phyloP scores from a whole-genome alignment of 2,329 filamentous ascomycete species.

The Neonectria magnoliae region DNA sequence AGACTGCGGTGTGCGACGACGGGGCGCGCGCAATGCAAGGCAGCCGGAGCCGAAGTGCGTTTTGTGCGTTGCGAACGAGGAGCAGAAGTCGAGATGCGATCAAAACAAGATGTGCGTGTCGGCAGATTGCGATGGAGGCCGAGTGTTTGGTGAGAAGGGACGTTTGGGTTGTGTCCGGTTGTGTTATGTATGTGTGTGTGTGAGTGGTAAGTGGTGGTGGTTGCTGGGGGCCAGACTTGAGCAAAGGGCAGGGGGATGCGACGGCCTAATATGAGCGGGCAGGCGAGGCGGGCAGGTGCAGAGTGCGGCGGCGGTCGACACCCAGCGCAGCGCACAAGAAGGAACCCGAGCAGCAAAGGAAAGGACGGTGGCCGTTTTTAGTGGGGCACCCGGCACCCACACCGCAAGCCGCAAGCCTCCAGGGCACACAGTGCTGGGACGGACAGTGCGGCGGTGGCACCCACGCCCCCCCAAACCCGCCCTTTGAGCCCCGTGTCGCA shows the following conservation, averaged over 20 bases:
- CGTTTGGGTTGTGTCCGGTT: background rate
- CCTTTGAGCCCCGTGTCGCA: background rate
- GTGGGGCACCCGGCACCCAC: conserved; percentile 11
- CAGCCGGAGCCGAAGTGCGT: background rate
- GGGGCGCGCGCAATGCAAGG: conserved; percentile 29
- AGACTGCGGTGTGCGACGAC: conserved; percentile 11
- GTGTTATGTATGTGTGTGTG: conserved; percentile 7
- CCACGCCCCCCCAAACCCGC: background rate
- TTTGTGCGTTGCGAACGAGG: background rate
- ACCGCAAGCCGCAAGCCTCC: background rate
- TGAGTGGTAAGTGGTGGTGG: conserved; percentile 36
- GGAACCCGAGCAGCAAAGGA: background rate
- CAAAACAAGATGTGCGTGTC: background rate
- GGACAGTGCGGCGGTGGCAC: background rate
- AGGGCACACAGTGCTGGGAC: conserved; percentile 1
- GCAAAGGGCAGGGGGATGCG: conserved; percentile 35
- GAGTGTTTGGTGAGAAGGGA: conserved; percentile 4
- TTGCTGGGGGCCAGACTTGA: conserved; percentile 37
- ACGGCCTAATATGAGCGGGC: conserved; percentile 40
- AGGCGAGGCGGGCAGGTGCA: conserved; percentile 13
- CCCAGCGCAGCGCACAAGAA: background rate
- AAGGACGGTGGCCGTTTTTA: conserved; percentile 19
- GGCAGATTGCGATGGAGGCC: background rate
- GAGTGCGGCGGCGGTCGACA: background rate
- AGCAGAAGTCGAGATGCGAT: background rate